These are phyloP conservation scores for Desmodesmus armatus DNA, from an alignment of 139 green algal genomes.

Conservation along the genomic window DNA sequence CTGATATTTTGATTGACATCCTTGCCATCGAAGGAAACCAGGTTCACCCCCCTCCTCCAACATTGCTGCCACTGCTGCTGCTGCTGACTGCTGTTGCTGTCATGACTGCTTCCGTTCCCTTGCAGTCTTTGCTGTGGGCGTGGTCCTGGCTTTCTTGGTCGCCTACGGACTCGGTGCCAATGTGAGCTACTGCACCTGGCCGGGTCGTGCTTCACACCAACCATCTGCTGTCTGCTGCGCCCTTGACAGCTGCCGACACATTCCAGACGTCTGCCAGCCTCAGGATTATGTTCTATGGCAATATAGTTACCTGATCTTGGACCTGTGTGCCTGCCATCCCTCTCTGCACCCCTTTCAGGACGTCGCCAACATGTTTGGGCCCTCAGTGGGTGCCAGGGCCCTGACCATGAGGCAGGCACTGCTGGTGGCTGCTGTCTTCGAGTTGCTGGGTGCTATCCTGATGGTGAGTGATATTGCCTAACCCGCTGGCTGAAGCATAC, in stretches of 20 bases:
- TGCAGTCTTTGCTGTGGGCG: conserved; percentile 34
- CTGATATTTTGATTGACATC: too few relatives aligned
- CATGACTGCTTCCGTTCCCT: not conserved
- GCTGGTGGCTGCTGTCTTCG: conserved; percentile 57
- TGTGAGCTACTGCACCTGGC: too few relatives aligned
- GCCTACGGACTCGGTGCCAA: conserved; percentile 50
- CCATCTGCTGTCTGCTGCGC: too few relatives aligned
- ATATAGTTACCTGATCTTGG: not conserved
- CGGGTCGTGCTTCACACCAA: too few relatives aligned
- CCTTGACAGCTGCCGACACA: too few relatives aligned
- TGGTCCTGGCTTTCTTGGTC: conserved; percentile 43
- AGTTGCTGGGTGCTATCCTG: conserved; percentile 55
- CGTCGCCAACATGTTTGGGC: conserved; percentile 60
- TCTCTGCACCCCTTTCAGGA: too few relatives aligned
- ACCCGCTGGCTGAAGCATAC: too few relatives aligned
- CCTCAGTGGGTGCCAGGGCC: conserved; percentile 55
- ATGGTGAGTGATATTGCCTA: conserved; percentile 45
- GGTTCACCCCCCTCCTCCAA: too few relatives aligned
- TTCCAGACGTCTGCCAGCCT: too few relatives aligned
- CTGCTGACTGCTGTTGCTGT: not conserved
- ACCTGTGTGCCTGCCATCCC: too few relatives aligned
- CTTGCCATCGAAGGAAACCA: too few relatives aligned
- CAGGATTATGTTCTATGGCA: not conserved
- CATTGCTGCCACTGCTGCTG: too few relatives aligned
- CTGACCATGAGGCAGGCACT: conserved; percentile 55